Conservation (phyloP, 176 grass and related monocot genomes). For the Guadua angustifolia region DNA sequence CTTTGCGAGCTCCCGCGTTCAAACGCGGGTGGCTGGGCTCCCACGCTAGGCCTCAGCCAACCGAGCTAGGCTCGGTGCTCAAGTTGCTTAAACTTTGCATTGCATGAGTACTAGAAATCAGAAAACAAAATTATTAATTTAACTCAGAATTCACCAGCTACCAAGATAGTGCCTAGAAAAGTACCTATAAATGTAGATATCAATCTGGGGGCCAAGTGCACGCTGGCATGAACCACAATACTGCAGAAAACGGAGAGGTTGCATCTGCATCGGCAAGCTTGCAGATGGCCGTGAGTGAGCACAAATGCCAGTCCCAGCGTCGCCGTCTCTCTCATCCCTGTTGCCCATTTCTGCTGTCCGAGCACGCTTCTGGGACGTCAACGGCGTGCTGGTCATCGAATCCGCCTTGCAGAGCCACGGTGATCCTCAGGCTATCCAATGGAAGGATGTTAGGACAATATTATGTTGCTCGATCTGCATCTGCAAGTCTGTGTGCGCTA, state of each 20-base stretch:
- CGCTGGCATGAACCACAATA: constrained; percentile 20
- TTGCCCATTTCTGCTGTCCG: not conserved
- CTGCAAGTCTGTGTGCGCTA: not conserved
- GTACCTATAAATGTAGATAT: constrained; percentile 42
- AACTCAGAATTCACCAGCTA: too few relatives aligned
- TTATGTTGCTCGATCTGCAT: not conserved
- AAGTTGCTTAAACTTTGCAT: too few relatives aligned
- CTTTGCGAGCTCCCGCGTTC: too few relatives aligned
- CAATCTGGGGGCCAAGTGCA: not conserved
- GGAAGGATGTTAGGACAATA: not conserved
- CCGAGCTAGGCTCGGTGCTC: too few relatives aligned
- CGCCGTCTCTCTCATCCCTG: not conserved
- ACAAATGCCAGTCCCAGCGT: not conserved
- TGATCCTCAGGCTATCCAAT: not conserved
- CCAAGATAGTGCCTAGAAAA: not conserved
- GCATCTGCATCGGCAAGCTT: constrained; percentile 4
- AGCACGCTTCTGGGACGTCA: not conserved
- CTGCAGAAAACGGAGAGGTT: constrained; percentile 27
- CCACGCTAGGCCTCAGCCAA: too few relatives aligned
- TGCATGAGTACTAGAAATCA: too few relatives aligned
- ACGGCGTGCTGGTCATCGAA: not conserved
- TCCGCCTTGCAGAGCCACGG: not conserved
- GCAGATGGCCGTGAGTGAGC: not conserved
- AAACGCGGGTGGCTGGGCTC: too few relatives aligned
- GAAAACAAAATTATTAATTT: too few relatives aligned